Evolutionary conservation across 495 filamentous ascomycete genomes (phyloP).

Genomic region (Xylaria telfairii): DNA sequence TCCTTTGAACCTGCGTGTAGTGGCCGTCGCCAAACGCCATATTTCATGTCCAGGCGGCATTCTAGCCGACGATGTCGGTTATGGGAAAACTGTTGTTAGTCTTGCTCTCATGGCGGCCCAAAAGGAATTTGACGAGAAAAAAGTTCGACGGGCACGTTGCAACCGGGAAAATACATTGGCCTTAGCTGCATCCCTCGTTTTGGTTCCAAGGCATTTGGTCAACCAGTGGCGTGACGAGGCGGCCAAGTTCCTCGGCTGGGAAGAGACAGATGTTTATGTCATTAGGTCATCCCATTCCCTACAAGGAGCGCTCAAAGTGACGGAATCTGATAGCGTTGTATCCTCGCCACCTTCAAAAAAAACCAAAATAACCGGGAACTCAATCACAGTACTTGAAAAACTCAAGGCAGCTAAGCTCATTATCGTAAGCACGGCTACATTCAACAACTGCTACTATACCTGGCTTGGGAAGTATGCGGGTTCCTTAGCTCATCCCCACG

Average conservation of each 20-base stretch:
- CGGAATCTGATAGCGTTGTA: background rate
- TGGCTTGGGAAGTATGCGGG: constrained; percentile 47
- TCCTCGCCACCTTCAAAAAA: constrained; percentile 6
- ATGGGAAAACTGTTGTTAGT: constrained; percentile 80
- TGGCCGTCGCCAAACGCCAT: constrained; percentile 60
- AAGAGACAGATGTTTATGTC: constrained; percentile 47
- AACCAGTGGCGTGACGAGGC: constrained; percentile 72
- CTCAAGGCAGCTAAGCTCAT: constrained; percentile 63
- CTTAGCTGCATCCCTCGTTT: constrained; percentile 70
- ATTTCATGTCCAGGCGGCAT: constrained; percentile 68
- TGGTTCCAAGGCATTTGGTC: constrained; percentile 68
- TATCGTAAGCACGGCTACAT: constrained; percentile 56
- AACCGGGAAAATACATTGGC: constrained; percentile 31
- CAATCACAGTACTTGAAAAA: constrained; percentile 35
- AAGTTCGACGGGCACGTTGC: constrained; percentile 6
- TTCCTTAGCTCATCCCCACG: constrained; percentile 55
- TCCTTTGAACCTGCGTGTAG: constrained; percentile 65
- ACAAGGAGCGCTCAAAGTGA: constrained; percentile 12
- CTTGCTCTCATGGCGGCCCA: constrained; percentile 68
- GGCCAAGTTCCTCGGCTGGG: constrained; percentile 55
- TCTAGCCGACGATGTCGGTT: constrained; percentile 78
- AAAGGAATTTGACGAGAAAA: constrained; percentile 35
- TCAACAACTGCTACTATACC: constrained; percentile 48
- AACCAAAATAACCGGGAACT: constrained; percentile 5
- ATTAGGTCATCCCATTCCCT: constrained; percentile 46